These are phyloP conservation scores for Sequoiadendron giganteum DNA, from an alignment of 75 land plant species.

Conservation along the genomic window DNA sequence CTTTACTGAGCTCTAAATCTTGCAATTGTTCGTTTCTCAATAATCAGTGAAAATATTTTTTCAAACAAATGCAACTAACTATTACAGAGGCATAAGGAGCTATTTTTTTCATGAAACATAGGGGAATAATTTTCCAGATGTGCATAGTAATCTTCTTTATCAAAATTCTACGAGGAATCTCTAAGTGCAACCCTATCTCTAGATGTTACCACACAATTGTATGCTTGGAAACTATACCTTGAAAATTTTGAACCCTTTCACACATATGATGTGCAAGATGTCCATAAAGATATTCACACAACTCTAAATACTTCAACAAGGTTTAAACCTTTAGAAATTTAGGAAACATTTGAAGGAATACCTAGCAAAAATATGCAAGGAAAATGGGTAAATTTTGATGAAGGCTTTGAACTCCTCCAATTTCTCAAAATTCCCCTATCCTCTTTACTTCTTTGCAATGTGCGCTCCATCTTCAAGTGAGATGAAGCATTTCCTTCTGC, in stretches of 20 bases:
- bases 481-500: too few species aligned
- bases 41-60: conserved; percentile 76
- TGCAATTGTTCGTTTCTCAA: conserved; percentile 65
- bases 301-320: too few species aligned
- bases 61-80: conserved; percentile 98
- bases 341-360: too few species aligned
- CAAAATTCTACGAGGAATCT: conserved; percentile 55
- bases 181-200: conserved; percentile 81
- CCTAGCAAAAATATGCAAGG: too few species aligned
- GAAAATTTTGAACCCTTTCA: conserved; percentile 13
- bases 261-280: too few species aligned
- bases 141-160: conserved; percentile 87
- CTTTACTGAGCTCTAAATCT: conserved; percentile 29
- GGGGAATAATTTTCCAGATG: conserved; percentile 89
- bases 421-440: too few species aligned
- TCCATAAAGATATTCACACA: too few species aligned
- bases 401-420: too few species aligned
- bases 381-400: too few species aligned
- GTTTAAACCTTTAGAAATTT: too few species aligned
- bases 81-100: conserved; percentile 94
- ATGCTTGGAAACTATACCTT: conserved; percentile 69
- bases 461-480: too few species aligned
- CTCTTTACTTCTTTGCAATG: too few species aligned
- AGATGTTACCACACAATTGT: conserved; percentile 76
- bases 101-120: conserved; percentile 74